Percentiles rank a stretch among this genome's conserved stretches.
Conservation (phyloP, 169 alveolate species). For the Plasmodium gonderi region DNA sequence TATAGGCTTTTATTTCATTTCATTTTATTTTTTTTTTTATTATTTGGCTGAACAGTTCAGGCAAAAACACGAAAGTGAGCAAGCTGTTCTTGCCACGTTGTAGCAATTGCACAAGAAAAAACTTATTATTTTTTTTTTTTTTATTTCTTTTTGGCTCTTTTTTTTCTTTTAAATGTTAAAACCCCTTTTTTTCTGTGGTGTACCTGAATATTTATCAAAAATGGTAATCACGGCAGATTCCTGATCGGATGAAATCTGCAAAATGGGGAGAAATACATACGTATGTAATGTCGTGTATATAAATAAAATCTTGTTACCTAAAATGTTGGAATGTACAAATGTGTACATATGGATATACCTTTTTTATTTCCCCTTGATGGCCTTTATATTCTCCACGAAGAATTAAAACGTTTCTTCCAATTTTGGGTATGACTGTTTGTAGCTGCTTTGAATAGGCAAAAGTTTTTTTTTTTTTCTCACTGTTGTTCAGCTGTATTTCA, state of each 20-base stretch:
- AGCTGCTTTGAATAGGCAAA: constrained; percentile 46
- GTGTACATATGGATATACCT: constrained; percentile 9
- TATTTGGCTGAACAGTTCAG: not conserved
- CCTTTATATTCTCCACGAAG: constrained; percentile 48
- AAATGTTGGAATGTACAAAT: no score
- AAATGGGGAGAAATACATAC: not conserved
- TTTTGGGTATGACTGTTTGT: constrained; percentile 69
- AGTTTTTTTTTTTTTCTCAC: not conserved
- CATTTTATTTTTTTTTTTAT: not conserved
- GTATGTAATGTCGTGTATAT: not conserved
- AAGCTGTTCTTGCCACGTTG: no score
- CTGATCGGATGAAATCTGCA: constrained; percentile 43
- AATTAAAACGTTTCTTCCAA: constrained; percentile 33
- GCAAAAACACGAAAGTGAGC: not conserved
- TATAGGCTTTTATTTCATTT: no score
- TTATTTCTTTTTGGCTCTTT: no score
- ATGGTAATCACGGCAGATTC: constrained; percentile 30
- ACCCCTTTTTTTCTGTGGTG: not conserved
- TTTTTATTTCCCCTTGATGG: constrained; percentile 12
- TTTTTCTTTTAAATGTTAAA: not conserved
- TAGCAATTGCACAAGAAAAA: no score
- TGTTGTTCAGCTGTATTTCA: constrained; percentile 44
- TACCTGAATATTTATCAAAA: constrained; percentile 37
- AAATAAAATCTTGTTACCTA: no score
- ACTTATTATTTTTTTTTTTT: not conserved